phyloP scores from a whole-genome alignment of 345 rosid genomes.

The Barbarea vulgaris region DNA sequence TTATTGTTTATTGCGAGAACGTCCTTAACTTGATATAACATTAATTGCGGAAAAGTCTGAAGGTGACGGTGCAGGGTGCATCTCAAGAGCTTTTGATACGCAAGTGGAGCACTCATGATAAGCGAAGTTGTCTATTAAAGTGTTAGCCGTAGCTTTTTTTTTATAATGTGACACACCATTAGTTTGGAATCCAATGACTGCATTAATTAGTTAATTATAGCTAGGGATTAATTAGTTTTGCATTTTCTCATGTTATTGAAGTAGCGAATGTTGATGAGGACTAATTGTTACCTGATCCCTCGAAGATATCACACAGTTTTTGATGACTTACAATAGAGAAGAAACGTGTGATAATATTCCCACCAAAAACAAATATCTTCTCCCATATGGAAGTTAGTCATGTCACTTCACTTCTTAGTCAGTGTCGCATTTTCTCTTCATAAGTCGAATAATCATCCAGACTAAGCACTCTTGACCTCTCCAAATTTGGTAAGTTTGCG shows the following conservation, averaged over 20 bases:
- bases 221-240: too few species aligned
- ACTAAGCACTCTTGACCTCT: background rate
- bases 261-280: background rate
- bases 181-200: constrained; percentile 36
- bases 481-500: background rate
- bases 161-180: constrained; percentile 25
- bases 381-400: background rate
- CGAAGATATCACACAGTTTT: background rate
- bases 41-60: constrained; percentile 14
- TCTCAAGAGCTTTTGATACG: constrained; percentile 34
- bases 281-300: background rate
- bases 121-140: constrained; percentile 37
- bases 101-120: constrained; percentile 45
- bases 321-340: too few species aligned
- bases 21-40: background rate
- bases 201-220: too few species aligned
- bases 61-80: constrained; percentile 28
- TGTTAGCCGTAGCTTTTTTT: background rate
- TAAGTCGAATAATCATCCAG: background rate
- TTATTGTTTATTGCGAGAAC: background rate
- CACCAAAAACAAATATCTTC: background rate
- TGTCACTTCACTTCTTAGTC: background rate
- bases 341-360: background rate
- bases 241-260: too few species aligned
- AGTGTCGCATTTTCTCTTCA: background rate